Evolutionary conservation across 169 alveolate species (phyloP).

Genomic region (Plasmodium sp.): DNA sequence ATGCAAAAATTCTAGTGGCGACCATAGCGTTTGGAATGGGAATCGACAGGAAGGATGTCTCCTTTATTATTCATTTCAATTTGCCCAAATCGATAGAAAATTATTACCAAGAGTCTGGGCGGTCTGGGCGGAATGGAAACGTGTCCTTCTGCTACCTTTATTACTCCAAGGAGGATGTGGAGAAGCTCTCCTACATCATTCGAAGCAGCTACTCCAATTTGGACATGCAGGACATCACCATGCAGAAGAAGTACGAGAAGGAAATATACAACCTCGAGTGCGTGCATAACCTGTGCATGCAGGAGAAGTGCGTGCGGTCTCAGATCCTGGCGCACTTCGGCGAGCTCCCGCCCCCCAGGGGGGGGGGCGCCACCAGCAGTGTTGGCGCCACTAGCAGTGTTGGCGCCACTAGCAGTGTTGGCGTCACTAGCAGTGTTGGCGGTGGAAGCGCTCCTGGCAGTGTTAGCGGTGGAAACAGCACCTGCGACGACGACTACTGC

Average conservation of each 20-base stretch:
- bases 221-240: conserved; percentile 4
- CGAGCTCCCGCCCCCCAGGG: not conserved
- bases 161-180: conserved; percentile 83
- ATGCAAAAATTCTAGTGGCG: conserved; percentile 95
- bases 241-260: conserved; percentile 55
- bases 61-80: conserved; percentile 96
- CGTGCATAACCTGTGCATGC: conserved; percentile 48
- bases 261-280: conserved; percentile 60
- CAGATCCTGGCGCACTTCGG: conserved; percentile 58
- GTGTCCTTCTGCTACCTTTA: conserved; percentile 84
- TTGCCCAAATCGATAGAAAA: conserved; percentile 96
- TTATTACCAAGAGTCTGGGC: conserved; percentile 97
- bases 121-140: conserved; percentile 99
- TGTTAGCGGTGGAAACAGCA: not conserved
- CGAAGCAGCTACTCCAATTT: conserved; percentile 10
- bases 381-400: not conserved
- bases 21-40: conserved; percentile 99
- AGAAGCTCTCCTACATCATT: conserved; percentile 43
- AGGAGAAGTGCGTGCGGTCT: conserved; percentile 43
- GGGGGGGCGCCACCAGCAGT: too few relatives aligned
- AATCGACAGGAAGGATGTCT: conserved; percentile 97
- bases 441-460: not conserved
- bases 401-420: not conserved
- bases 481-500: conserved; percentile 14
- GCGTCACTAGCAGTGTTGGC: too few relatives aligned